Evolutionary conservation across 139 green algal genomes (phyloP).

Genomic region (Desmodesmus armatus): DNA sequence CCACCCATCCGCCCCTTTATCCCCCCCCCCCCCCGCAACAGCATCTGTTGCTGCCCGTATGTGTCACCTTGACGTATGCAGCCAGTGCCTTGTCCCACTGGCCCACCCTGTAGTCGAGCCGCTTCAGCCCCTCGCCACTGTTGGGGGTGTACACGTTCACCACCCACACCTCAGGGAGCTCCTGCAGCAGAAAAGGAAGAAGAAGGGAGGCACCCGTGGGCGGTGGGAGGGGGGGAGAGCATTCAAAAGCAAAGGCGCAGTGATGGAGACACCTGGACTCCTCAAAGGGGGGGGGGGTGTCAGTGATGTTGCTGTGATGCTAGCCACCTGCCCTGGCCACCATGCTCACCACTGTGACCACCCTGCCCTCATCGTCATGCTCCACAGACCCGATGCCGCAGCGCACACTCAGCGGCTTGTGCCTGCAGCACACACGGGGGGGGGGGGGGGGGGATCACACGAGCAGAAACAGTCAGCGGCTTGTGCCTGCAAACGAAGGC

Average conservation of each 20-base stretch:
- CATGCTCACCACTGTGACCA: slow-evolving; percentile 53
- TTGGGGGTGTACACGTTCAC: slow-evolving; percentile 71
- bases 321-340: neutral
- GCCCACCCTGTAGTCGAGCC: slow-evolving; percentile 71
- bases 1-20: too few species aligned
- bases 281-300: too few species aligned
- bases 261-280: neutral
- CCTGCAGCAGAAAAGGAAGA: slow-evolving; percentile 15
- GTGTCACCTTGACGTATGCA: slow-evolving; percentile 53
- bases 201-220: neutral
- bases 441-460: too few species aligned
- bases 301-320: too few species aligned
- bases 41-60: neutral
- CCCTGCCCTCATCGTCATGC: slow-evolving; percentile 60
- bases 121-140: slow-evolving; percentile 64
- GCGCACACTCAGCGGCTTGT: slow-evolving; percentile 37
- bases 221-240: neutral
- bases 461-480: neutral
- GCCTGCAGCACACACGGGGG: slow-evolving; percentile 50
- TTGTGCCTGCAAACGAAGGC: neutral
- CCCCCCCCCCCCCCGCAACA: slow-evolving; percentile 54
- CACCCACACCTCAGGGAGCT: slow-evolving; percentile 58
- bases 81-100: slow-evolving; percentile 58
- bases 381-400: slow-evolving; percentile 17
- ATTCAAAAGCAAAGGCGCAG: neutral